Base-by-base conservation (phyloP, 768 basidiomycete genomes). In the Austroboletus festivus region DNA sequence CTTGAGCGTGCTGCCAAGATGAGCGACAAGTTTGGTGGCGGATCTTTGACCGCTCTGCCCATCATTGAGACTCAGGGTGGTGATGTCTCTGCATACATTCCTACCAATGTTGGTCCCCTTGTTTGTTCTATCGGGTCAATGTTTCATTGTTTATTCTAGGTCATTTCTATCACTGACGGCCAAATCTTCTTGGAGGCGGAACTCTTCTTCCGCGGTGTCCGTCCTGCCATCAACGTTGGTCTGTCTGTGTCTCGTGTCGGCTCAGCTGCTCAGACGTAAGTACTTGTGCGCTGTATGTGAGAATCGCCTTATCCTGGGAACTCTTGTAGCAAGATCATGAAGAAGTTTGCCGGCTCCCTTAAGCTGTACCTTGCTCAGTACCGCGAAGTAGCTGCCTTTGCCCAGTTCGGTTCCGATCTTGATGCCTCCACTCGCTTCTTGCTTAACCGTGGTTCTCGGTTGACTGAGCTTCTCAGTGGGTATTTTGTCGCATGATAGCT, bases 41-140 rank as follows among this genome's bases (percentile, higher is more conserved):
- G 96, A 62, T 98, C 95, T 50, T 80, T 99, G 61, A 99, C 96
- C 71, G 96, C 96, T 44, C 86, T 99, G 39, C 96, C 96, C 64
- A 95, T 99, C 73, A 98, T 98, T 67, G 96, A 98, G 80, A 98
- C 96, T 62, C 96, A 99, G 76, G 94, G 96, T 83, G 96, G 96
- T 86, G 96, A 99, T 83, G 96, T 99, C 69, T 99, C 96, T 40
- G 96, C 96, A 35, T 99, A 99, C 76, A 97, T 96, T 72, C 93
- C 89, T 47, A 91, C 89, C 16, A 92, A 93, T 71, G 87, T 89
- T 51, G 49, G 84, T 70, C 7, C 5, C 23, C 13, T 22, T 1
- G 5, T 38, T 15, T 10, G 15, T 44, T 12, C 33, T 19, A 5
- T 22, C 24, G 28, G 7, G 18, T 45, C 31, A 23, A n/a, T n/a